Conservation (phyloP, 495 filamentous ascomycete genomes). For the Bacidia rubella region DNA sequence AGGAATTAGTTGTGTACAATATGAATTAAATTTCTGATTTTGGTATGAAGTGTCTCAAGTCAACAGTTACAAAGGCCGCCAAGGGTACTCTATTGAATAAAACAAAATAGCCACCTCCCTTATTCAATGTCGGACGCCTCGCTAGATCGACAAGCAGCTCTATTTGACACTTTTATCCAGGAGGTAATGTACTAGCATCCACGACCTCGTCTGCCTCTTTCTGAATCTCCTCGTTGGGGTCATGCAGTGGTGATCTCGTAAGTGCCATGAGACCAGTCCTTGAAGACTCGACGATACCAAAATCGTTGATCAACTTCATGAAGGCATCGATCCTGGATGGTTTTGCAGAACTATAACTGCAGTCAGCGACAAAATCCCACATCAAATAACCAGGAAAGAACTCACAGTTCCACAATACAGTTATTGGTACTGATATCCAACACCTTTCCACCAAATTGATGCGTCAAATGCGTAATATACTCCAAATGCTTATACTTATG, state of each 20-base stretch:
- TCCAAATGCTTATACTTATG: conserved; percentile 96
- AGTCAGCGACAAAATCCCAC: background rate
- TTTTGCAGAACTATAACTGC: conserved; percentile 62
- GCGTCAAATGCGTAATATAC: conserved; percentile 85
- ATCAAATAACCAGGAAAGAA: conserved; percentile 14
- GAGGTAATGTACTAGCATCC: conserved; percentile 81
- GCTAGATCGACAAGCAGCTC: conserved; percentile 8
- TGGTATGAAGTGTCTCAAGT: too few species aligned
- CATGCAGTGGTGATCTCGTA: conserved; percentile 77
- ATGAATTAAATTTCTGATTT: background rate
- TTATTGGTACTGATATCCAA: conserved; percentile 95
- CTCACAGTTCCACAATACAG: conserved; percentile 95
- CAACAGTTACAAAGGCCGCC: too few species aligned
- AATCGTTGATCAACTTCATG: conserved; percentile 89
- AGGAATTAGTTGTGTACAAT: background rate
- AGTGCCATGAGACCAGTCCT: conserved; percentile 93
- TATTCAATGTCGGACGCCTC: conserved; percentile 5
- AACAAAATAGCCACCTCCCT: background rate
- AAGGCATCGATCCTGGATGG: conserved; percentile 90
- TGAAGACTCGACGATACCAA: conserved; percentile 90
- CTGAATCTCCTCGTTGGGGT: conserved; percentile 54
- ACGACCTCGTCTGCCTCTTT: conserved; percentile 86
- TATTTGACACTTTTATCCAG: conserved; percentile 48
- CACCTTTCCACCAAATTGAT: conserved; percentile 96
- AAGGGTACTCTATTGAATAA: too few species aligned